Evolutionary conservation across 2,329 filamentous ascomycete genomes (phyloP).

Genomic region (Colletotrichum viniferum): DNA sequence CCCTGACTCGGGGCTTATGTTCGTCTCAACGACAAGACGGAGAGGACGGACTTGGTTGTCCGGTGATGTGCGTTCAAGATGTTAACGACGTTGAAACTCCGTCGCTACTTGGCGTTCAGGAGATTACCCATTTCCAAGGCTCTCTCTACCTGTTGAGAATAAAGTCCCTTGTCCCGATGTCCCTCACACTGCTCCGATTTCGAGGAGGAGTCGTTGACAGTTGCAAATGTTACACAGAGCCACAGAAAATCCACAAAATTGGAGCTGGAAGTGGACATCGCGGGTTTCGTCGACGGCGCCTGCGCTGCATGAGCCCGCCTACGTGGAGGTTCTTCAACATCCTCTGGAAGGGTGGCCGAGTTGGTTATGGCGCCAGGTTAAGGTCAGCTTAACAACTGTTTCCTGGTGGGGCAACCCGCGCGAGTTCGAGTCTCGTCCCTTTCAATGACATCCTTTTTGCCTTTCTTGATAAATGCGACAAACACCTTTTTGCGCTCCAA

Average conservation of each 20-base stretch:
- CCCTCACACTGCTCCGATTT: background rate
- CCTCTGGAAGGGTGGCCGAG: background rate
- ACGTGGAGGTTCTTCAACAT: fast-evolving
- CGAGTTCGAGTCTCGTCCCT: slow-evolving; percentile 6
- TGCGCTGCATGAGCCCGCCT: background rate
- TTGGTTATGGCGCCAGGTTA: slow-evolving; percentile 8
- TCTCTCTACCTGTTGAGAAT: background rate
- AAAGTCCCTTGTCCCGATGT: background rate
- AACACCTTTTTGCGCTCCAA: background rate
- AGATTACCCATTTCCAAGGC: background rate
- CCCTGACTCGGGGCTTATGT: background rate
- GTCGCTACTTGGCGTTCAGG: background rate
- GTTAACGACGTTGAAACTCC: background rate
- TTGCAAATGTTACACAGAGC: background rate
- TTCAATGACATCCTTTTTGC: background rate
- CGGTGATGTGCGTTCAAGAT: background rate
- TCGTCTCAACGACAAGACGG: background rate
- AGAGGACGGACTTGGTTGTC: background rate
- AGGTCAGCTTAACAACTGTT: background rate
- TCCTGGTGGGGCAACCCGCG: slow-evolving; percentile 3
- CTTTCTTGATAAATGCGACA: background rate
- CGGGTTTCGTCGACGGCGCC: background rate
- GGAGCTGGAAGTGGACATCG: background rate
- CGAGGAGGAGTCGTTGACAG: background rate
- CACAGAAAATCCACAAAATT: background rate